Evolutionary conservation across 371 early-diverging fungal species (phyloP), one percentile per base, ranked within the genome.

Genomic region (Syncephalastrum contaminatum): DNA sequence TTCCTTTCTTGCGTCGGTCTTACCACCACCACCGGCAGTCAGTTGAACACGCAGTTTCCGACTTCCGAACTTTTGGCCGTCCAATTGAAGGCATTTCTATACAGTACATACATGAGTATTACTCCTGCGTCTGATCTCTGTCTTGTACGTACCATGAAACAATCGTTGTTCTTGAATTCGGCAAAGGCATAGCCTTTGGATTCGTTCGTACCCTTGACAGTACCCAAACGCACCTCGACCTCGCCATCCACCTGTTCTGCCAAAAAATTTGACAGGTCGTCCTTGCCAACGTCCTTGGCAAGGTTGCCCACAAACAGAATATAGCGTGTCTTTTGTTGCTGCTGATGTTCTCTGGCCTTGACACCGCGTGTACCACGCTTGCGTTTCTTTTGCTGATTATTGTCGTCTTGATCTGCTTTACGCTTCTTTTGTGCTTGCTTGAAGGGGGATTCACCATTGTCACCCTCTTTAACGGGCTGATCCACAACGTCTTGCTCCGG

Each of bases 21-120:
- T 82, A 56, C 78, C 85, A 43, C 91, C 91, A 47, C 91, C 91
- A 51, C 91, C 91, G 27, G 85, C 90, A n/a, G 91, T 90, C 58
- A 91, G 58, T 60, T 90, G 90, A 24, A 91, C 88, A 61, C 88
- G 89, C 55, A 91, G 88, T 45, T 85, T 83, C 65, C 87, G 72
- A 51, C 76, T 73, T 19, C 84, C 84, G 63, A 91, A 80, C 27
- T 73, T 63, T 16, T 83, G 75, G 58, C 86, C 85, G 66, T 91
- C 88, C 51, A 88, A 87, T 46, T 73, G 77, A 16, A 91, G 69
- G 30, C 88, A 88, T 69, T 78, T 83, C 76, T 85, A 66, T 46
- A 53, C 47, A 18, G 12, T 8, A 1, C 7, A n/a, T n/a, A 30
- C 36, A 12, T 30, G 10, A 30, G 10, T 30, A 5, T 30, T 30